Conservation (phyloP, 169 alveolate genomes). For the Cryptosporidium tyzzeri region DNA sequence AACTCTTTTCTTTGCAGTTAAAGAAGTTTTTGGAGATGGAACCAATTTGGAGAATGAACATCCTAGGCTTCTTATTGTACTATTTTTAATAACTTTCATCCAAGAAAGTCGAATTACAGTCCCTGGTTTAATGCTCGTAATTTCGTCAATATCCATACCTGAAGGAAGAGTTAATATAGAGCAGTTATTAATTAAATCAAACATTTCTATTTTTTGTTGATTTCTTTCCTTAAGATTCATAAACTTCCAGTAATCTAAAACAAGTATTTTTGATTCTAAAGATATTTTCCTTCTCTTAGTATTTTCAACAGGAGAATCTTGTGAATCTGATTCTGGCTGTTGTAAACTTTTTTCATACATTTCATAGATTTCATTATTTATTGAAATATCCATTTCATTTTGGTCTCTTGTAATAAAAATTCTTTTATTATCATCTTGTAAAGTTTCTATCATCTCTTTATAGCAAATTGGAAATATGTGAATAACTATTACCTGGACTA, state of each 20-base stretch:
- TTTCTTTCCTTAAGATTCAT: neutral
- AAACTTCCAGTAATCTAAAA: constrained; percentile 67
- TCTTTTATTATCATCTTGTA: constrained; percentile 19
- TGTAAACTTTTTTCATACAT: constrained; percentile 22
- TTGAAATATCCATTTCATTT: constrained; percentile 50
- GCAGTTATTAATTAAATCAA: constrained; percentile 24
- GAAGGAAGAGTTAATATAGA: constrained; percentile 56
- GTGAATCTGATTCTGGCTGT: neutral
- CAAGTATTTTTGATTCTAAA: constrained; percentile 41
- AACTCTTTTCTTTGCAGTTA: constrained; percentile 9
- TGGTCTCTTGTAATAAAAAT: constrained; percentile 47
- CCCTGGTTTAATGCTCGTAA: constrained; percentile 51
- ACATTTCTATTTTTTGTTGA: neutral
- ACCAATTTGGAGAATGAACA: constrained; percentile 23
- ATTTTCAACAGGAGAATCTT: constrained; percentile 12
- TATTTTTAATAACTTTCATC: constrained; percentile 37
- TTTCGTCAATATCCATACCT: constrained; percentile 57
- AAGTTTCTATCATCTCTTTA: constrained; percentile 28
- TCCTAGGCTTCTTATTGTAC: neutral
- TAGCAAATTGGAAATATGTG: constrained; percentile 61
- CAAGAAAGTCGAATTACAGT: constrained; percentile 51
- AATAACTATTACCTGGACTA: constrained; percentile 41
- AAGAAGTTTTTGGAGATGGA: constrained; percentile 53
- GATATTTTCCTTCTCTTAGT: constrained; percentile 3
- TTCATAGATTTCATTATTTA: constrained; percentile 42